These are phyloP conservation scores for Articulospora tetracladia DNA, from an alignment of 495 filamentous ascomycete species.

Conservation along the genomic window DNA sequence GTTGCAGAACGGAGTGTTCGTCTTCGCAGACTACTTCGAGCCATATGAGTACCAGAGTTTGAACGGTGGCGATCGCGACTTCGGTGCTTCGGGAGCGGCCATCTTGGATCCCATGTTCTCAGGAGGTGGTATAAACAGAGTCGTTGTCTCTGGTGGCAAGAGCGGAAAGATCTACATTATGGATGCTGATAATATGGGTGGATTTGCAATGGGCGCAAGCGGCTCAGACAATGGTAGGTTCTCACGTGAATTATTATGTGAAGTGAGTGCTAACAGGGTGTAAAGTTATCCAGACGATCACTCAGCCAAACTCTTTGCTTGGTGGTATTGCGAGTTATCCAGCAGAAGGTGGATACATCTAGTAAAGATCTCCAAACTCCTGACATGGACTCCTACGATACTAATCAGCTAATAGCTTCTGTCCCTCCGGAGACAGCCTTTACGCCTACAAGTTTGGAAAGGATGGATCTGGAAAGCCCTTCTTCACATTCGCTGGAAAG, in stretches of 20 bases:
- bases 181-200: conserved; percentile 34
- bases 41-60: conserved; percentile 36
- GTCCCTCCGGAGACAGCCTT: conserved; percentile 22
- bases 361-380: conserved; percentile 27
- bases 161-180: conserved; percentile 40
- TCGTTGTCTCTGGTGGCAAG: conserved; percentile 40
- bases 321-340: conserved; percentile 42
- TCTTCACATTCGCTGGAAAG: conserved; percentile 22
- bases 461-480: conserved; percentile 26
- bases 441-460: conserved; percentile 36
- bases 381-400: neutral
- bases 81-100: conserved; percentile 34
- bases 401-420: conserved; percentile 7
- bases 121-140: conserved; percentile 30
- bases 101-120: conserved; percentile 37
- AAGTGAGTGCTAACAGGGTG: neutral
- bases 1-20: conserved; percentile 28
- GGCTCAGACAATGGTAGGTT: conserved; percentile 29
- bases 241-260: conserved; percentile 14
- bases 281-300: conserved; percentile 35
- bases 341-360: conserved; percentile 42
- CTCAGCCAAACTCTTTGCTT: conserved; percentile 33
- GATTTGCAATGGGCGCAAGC: conserved; percentile 28
- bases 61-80: conserved; percentile 35
- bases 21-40: conserved; percentile 36